Evolutionary conservation across 2,329 filamentous ascomycete genomes (phyloP).

Genomic region (Fusarium penzigii): DNA sequence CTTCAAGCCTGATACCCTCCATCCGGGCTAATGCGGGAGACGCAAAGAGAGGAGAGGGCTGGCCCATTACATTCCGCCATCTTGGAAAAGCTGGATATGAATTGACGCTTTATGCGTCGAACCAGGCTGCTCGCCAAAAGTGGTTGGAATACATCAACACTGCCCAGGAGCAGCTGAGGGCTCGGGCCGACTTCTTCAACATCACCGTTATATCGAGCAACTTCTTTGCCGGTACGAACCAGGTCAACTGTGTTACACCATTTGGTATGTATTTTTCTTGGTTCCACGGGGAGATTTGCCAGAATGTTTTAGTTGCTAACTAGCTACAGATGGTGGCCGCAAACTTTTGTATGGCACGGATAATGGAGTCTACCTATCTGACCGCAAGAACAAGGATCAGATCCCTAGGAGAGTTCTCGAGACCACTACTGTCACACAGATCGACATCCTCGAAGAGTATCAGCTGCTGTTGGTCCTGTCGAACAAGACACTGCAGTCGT

Average conservation of each 20-base stretch:
- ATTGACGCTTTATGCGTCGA: constrained; percentile 82
- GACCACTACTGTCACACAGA: constrained; percentile 83
- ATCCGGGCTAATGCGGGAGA: constrained; percentile 49
- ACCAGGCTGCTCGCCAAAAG: constrained; percentile 84
- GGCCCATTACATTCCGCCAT: constrained; percentile 94
- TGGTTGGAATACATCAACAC: constrained; percentile 96
- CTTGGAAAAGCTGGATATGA: constrained; percentile 96
- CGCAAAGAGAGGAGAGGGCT: constrained; percentile 71
- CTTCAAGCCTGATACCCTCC: constrained; percentile 75
- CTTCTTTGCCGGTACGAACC: constrained; percentile 68
- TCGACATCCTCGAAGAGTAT: constrained; percentile 96
- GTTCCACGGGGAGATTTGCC: constrained; percentile 2
- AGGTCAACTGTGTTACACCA: constrained; percentile 92
- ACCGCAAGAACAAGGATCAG: constrained; percentile 84
- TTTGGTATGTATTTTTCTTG: constrained; percentile 62
- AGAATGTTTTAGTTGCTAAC: constrained; percentile 14
- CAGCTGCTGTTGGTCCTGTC: constrained; percentile 86
- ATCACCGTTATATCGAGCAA: constrained; percentile 60
- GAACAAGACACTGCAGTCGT: constrained; percentile 91
- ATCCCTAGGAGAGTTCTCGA: constrained; percentile 83
- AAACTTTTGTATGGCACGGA: constrained; percentile 96
- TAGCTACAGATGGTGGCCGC: constrained; percentile 75
- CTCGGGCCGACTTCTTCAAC: constrained; percentile 90
- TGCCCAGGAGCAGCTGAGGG: constrained; percentile 83
- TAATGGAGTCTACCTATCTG: constrained; percentile 87